These are phyloP conservation scores for Monosporascus cannonballus DNA, from an alignment of 2,329 filamentous ascomycete species.

Conservation along the genomic window DNA sequence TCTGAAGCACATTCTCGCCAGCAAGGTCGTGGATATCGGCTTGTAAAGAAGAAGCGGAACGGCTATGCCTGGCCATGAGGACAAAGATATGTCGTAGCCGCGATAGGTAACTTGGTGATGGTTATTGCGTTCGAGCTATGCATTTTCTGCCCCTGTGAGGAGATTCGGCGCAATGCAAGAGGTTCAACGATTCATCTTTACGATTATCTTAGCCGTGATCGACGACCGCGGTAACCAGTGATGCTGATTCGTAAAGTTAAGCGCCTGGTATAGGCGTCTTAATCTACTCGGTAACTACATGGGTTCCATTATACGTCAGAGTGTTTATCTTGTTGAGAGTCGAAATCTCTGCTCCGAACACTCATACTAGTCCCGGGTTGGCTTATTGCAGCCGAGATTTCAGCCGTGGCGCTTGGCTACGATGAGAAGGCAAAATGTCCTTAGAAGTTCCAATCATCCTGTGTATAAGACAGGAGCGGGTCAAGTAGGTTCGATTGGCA, in stretches of 20 bases:
- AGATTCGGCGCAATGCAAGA: not conserved
- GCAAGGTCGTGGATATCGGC: not conserved
- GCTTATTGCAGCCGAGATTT: not conserved
- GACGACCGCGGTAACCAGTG: not conserved
- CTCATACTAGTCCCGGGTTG: not conserved
- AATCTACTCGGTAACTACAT: not conserved
- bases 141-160: not conserved
- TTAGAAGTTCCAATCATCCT: not conserved
- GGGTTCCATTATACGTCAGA: not conserved
- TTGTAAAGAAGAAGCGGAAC: not conserved
- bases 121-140: not conserved
- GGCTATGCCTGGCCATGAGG: not conserved
- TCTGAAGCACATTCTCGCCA: not conserved
- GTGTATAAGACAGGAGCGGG: not conserved
- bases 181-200: not conserved
- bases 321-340: not conserved
- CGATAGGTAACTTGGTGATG: not conserved
- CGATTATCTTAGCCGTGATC: not conserved
- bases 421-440: not conserved
- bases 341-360: not conserved
- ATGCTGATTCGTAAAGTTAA: not conserved
- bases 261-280: not conserved
- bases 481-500: not conserved
- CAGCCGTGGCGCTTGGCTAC: not conserved
- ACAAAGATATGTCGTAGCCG: not conserved